Evolutionary conservation across 257 asterid species (phyloP), one percentile per base, ranked within the genome.

Genomic region (Scutellaria barbata): DNA sequence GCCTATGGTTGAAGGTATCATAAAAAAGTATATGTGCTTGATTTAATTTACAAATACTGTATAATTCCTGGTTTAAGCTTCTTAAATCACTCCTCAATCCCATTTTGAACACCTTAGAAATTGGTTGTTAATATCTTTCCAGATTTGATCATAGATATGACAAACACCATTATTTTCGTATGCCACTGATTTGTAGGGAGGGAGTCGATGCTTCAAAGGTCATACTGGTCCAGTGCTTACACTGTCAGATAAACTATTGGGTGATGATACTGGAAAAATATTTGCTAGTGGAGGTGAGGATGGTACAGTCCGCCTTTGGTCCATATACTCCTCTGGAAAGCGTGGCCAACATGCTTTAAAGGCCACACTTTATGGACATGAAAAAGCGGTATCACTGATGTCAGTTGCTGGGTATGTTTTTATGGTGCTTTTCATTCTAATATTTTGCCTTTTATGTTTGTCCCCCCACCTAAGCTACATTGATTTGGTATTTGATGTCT

Each of bases 211-310:
- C 84, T 84, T 84, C 79, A 87, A 84, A 84, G 95, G 94, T 51
- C 95, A 89, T 70, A 80, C 50, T 60, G 89, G 89, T 14, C 87
- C 89, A 33, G 95, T 88, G 66, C 74, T 83, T 41, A 78, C 94
- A 45, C 88, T 89, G 66, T 88, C 98, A 57, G 96, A 89, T 76
- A 84, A 83, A 80, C 69, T 92, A 42, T 57, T 92, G 79, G 98
- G 92, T 47, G 86, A 86, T 76, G 64, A 63, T 70, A 43, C 56
- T 54, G 85, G 80, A 18, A 85, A 85, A 58, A 46, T 89, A 60
- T 81, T 89, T 80, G 95, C 96, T 56, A 92, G 96, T 72, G 96
- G 96, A 77, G 94, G 98, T 64, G 89, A 74, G 78, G 98, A 92
- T 86, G 81, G 92, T 30, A 88, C 90, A 13, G 89, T 89, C 77